phyloP scores from a whole-genome alignment of 2,329 filamentous ascomycete species.

The Curvularia eragrostidis region DNA sequence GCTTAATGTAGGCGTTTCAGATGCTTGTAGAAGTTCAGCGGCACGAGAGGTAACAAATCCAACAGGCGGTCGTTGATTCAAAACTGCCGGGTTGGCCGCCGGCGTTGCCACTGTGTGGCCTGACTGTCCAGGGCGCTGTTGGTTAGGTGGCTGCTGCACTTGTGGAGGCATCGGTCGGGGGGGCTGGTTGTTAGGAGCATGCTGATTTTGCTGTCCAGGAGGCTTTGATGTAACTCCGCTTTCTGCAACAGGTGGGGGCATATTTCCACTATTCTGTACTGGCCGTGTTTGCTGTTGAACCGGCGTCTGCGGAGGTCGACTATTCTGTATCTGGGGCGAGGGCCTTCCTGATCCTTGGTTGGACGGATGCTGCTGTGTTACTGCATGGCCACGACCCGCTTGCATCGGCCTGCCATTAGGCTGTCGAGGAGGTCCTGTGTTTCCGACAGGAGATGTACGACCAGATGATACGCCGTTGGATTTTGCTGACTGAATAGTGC shows the following conservation, averaged over 20 bases:
- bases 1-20: slow-evolving; percentile 37
- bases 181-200: slow-evolving; percentile 30
- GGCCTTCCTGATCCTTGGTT: slow-evolving; percentile 31
- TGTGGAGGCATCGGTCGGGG: slow-evolving; percentile 36
- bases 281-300: slow-evolving; percentile 30
- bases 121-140: slow-evolving; percentile 24
- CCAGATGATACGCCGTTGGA: slow-evolving; percentile 28
- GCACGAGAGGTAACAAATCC: slow-evolving; percentile 57
- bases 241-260: slow-evolving; percentile 33
- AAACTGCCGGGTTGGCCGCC: slow-evolving; percentile 22
- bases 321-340: slow-evolving; percentile 31
- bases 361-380: slow-evolving; percentile 32
- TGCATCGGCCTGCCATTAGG: slow-evolving; percentile 33
- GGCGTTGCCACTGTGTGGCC: slow-evolving; percentile 18
- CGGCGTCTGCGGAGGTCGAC: slow-evolving; percentile 41
- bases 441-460: slow-evolving; percentile 31
- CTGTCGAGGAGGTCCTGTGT: slow-evolving; percentile 31
- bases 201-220: slow-evolving; percentile 25
- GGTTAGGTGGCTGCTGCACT: slow-evolving; percentile 26
- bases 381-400: slow-evolving; percentile 28
- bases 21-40: slow-evolving; percentile 51
- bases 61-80: slow-evolving; percentile 44
- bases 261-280: slow-evolving; percentile 30
- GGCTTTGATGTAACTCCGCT: slow-evolving; percentile 28
- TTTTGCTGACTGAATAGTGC: slow-evolving; percentile 21